Conservation (phyloP, 371 early-diverging fungal genomes). For the Mortierella sp. region DNA sequence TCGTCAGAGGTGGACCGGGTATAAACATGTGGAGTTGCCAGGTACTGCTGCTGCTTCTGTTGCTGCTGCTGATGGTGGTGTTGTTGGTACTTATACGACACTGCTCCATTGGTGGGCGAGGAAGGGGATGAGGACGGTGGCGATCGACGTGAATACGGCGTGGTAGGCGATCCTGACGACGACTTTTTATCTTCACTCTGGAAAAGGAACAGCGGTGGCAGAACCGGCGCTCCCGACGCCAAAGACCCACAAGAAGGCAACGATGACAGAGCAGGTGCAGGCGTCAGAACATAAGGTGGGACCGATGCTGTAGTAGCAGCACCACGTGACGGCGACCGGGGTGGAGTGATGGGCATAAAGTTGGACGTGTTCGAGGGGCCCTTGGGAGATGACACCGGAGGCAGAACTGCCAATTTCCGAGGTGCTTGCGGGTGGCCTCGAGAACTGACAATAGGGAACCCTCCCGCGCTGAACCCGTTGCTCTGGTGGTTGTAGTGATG, state of each 20-base stretch:
- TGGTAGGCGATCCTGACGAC: background rate
- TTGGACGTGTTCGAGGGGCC: background rate
- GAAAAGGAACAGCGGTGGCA: slow-evolving; percentile 11
- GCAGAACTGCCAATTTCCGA: slow-evolving; percentile 15
- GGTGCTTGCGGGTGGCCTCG: slow-evolving; percentile 22
- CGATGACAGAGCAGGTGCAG: background rate
- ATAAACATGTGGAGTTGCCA: background rate
- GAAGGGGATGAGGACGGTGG: background rate
- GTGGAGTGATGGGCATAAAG: background rate
- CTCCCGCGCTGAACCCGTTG: background rate
- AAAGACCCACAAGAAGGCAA: background rate
- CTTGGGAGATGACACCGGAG: background rate
- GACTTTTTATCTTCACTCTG: background rate
- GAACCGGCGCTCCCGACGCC: background rate
- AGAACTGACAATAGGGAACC: background rate
- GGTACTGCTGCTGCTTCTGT: background rate
- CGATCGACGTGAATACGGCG: background rate
- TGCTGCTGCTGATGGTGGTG: background rate
- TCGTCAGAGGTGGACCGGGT: slow-evolving; percentile 17
- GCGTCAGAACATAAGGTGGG: background rate
- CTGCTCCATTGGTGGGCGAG: background rate
- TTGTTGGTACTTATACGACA: background rate
- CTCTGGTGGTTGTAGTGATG: background rate
- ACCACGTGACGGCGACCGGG: slow-evolving; percentile 14
- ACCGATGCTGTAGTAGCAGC: background rate